phyloP scores from a whole-genome alignment of 179 eudicot species.

The Spinacia oleracea region DNA sequence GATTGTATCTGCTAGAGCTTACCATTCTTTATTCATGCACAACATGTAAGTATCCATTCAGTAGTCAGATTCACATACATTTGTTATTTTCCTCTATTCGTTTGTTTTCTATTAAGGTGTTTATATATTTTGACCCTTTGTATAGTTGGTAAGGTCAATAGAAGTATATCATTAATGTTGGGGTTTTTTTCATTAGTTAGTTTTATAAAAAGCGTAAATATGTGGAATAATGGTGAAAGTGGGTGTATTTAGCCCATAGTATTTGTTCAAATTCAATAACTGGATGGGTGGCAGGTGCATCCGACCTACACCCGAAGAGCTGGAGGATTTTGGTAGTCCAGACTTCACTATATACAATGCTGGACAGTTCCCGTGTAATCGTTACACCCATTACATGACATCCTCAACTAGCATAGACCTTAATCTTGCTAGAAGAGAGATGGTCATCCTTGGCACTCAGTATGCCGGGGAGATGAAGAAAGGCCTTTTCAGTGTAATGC shows the following conservation, averaged over 20 bases:
- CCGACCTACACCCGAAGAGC: constrained; percentile 91
- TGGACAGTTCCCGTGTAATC: constrained; percentile 91
- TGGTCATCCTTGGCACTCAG: constrained; percentile 97
- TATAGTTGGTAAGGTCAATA: too few species aligned
- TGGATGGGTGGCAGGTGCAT: constrained; percentile 79
- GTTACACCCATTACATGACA: constrained; percentile 96
- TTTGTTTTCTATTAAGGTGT: too few species aligned
- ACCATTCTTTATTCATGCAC: constrained; percentile 97
- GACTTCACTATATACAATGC: constrained; percentile 98
- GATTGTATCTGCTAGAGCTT: constrained; percentile 93
- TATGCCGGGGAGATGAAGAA: constrained; percentile 99
- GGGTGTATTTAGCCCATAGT: constrained; percentile 10
- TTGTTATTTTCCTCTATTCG: background rate
- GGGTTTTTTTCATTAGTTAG: too few species aligned
- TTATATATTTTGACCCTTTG: background rate
- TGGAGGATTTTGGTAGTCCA: constrained; percentile 86
- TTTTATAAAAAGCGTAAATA: background rate
- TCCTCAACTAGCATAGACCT: constrained; percentile 93
- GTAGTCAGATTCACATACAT: background rate
- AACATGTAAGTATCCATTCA: constrained; percentile 60
- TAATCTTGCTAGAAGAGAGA: constrained; percentile 78
- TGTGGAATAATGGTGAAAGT: background rate
- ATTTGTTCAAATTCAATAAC: constrained; percentile 33
- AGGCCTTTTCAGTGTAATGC: constrained; percentile 92
- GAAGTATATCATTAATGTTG: too few species aligned